phyloP scores from a whole-genome alignment of 2,329 filamentous ascomycete species.

The Verticillium klebahnii region DNA sequence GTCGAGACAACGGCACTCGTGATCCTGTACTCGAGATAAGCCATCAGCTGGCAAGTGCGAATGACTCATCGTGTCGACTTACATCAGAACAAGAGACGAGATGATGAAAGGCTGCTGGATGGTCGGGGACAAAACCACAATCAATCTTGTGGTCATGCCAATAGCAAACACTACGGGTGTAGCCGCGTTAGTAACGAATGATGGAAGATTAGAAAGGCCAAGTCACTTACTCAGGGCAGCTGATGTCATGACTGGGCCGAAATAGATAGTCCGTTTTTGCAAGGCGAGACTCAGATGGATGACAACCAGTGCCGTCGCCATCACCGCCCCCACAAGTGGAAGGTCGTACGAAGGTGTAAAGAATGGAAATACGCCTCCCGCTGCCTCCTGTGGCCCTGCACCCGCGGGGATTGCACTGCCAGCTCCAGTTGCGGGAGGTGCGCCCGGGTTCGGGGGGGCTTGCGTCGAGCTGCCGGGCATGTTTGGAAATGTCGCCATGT shows the following conservation, averaged over 20 bases:
- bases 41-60: not conserved
- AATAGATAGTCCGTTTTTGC: not conserved
- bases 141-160: slow-evolving; percentile 1
- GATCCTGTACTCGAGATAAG: not conserved
- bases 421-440: not conserved
- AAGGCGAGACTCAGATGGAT: not conserved
- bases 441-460: not conserved
- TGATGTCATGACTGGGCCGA: not conserved
- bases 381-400: not conserved
- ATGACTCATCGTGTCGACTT: not conserved
- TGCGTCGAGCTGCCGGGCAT: not conserved
- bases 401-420: not conserved
- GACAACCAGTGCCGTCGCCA: not conserved
- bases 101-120: not conserved
- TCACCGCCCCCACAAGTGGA: not conserved
- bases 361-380: not conserved
- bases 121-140: not conserved
- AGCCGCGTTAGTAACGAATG: not conserved
- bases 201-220: not conserved
- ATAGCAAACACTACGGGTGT: not conserved
- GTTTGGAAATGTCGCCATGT: not conserved
- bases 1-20: not conserved
- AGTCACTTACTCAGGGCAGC: not conserved
- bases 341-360: slow-evolving; percentile 3
- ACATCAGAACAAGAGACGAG: not conserved